phyloP scores from a whole-genome alignment of 2,329 filamentous ascomycete genomes.

The Botrytis sinoallii region DNA sequence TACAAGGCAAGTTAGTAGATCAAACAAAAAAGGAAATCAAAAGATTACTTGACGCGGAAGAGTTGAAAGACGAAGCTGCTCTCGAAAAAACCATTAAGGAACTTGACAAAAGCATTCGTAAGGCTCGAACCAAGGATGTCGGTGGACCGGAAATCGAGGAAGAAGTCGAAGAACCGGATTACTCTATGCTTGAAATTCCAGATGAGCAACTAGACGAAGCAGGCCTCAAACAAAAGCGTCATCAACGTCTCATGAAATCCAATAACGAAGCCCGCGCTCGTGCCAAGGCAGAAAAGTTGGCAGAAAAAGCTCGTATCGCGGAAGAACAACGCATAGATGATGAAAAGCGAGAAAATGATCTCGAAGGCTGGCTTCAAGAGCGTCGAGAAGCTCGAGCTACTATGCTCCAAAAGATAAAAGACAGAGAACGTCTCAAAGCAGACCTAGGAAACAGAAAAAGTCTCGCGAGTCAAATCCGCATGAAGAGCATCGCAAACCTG shows the following conservation, averaged over 20 bases:
- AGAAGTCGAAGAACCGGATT: constrained; percentile 74
- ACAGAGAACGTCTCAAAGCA: constrained; percentile 86
- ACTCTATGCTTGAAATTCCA: constrained; percentile 81
- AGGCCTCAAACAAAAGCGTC: constrained; percentile 84
- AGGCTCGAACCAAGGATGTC: constrained; percentile 88
- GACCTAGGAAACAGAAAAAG: constrained; percentile 97
- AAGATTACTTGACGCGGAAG: constrained; percentile 81
- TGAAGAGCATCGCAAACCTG: constrained; percentile 96
- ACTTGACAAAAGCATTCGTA: constrained; percentile 84
- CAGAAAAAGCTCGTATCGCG: constrained; percentile 77
- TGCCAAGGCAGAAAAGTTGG: constrained; percentile 95
- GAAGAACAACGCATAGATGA: constrained; percentile 82
- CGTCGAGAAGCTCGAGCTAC: constrained; percentile 69
- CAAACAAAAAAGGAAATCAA: constrained; percentile 90
- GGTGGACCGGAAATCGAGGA: constrained; percentile 79
- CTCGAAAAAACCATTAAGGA: constrained; percentile 84
- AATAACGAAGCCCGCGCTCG: constrained; percentile 89
- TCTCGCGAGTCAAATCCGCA: constrained; percentile 90
- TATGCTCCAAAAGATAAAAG: constrained; percentile 80
- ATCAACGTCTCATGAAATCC: constrained; percentile 88
- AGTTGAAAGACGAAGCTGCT: constrained; percentile 85
- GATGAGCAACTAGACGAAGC: constrained; percentile 94
- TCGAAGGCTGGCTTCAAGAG: constrained; percentile 83
- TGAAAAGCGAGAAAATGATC: constrained; percentile 77
- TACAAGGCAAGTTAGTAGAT: constrained; percentile 69